Conservation (phyloP, 2,329 filamentous ascomycete species). For the Rutstroemia sp. region DNA sequence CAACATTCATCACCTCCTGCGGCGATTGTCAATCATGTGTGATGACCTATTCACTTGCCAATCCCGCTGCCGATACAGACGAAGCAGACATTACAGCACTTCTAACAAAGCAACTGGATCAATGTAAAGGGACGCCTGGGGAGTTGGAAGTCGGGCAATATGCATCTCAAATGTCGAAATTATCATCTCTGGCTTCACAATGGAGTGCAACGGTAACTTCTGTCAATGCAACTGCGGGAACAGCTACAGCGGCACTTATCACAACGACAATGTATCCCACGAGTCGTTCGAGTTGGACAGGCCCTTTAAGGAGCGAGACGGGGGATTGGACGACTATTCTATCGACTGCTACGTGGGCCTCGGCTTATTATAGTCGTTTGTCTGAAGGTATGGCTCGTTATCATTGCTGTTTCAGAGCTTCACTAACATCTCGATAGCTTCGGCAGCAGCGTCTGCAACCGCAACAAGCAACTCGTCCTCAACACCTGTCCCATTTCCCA, state of each 20-base stretch:
- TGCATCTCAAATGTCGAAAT: conserved; percentile 18
- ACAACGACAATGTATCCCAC: neutral
- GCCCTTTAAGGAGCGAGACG: neutral
- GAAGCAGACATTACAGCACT: neutral
- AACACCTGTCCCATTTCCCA: neutral
- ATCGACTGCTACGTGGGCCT: conserved; percentile 9
- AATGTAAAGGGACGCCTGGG: conserved; percentile 14
- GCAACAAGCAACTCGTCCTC: neutral
- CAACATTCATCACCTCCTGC: conserved; percentile 20
- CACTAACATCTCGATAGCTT: neutral
- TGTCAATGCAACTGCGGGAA: neutral
- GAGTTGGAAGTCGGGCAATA: conserved; percentile 12
- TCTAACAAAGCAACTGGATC: conserved; percentile 12
- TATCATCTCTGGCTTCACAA: conserved; percentile 10
- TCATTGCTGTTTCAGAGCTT: neutral
- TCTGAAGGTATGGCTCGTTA: conserved; percentile 1
- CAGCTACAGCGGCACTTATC: neutral
- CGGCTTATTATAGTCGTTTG: conserved; percentile 6
- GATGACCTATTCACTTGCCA: conserved; percentile 15
- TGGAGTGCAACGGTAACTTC: neutral
- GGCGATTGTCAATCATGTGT: conserved; percentile 22
- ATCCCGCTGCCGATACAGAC: conserved; percentile 8
- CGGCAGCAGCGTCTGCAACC: neutral
- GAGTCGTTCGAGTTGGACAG: neutral
- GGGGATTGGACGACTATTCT: conserved; percentile 6